phyloP scores from a whole-genome alignment of 331 rosid genomes.

The Quercus lobata region DNA sequence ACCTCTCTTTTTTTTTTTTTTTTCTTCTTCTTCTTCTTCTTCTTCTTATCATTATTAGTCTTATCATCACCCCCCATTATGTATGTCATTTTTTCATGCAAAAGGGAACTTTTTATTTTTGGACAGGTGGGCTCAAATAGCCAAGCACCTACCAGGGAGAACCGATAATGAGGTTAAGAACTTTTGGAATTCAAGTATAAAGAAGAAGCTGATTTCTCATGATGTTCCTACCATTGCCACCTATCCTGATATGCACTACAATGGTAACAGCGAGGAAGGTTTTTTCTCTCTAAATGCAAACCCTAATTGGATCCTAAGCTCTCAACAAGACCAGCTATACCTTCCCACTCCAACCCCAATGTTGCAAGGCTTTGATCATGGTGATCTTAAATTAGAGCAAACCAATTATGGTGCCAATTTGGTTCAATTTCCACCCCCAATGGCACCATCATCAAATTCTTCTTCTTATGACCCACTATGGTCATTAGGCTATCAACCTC shows the following conservation, averaged over 20 bases:
- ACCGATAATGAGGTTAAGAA: slow-evolving; percentile 98
- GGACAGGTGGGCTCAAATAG: slow-evolving; percentile 95
- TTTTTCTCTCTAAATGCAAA: slow-evolving; percentile 52
- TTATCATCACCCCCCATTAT: slow-evolving; percentile 1
- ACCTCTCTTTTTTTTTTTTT: too few relatives aligned
- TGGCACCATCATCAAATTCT: slow-evolving; percentile 29
- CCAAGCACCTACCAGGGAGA: slow-evolving; percentile 98
- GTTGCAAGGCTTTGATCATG: slow-evolving; percentile 29
- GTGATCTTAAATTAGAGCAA: slow-evolving; percentile 36
- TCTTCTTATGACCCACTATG: slow-evolving; percentile 38
- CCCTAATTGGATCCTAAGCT: slow-evolving; percentile 46
- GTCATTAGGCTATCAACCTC: slow-evolving; percentile 32
- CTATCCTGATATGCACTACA: slow-evolving; percentile 47
- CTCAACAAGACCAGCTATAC: slow-evolving; percentile 41
- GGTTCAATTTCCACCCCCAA: slow-evolving; percentile 29
- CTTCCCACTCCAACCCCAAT: slow-evolving; percentile 46
- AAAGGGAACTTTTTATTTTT: background rate
- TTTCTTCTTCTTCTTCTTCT: background rate
- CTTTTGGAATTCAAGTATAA: slow-evolving; percentile 97
- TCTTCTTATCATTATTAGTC: background rate
- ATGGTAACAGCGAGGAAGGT: slow-evolving; percentile 28
- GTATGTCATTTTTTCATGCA: slow-evolving; percentile 16
- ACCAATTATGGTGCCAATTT: slow-evolving; percentile 26
- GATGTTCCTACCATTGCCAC: slow-evolving; percentile 51
- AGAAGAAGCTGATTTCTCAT: slow-evolving; percentile 79